A percentile compares a stretch with the other conserved stretches of the same genome.
Conservation (phyloP, 768 basidiomycete genomes). For the Daedaleopsis sinensis region DNA sequence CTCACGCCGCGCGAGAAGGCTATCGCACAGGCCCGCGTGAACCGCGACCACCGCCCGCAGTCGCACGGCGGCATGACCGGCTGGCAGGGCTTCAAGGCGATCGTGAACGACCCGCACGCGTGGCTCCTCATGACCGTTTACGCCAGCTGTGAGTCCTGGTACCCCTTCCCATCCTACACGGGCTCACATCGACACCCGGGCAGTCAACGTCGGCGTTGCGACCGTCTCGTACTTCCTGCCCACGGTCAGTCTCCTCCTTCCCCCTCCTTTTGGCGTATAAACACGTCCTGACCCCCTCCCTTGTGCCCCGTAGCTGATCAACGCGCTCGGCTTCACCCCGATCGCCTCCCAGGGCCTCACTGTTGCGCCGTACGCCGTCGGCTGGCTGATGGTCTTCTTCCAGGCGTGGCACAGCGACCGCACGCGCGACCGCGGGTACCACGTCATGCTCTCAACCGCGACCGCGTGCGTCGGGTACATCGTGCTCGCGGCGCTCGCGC, state of each 20-base stretch:
- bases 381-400: conserved; percentile 57
- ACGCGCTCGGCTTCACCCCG: conserved; percentile 55
- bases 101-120: conserved; percentile 51
- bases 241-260: conserved; percentile 38
- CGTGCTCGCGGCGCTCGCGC: conserved; percentile 47
- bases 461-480: conserved; percentile 55
- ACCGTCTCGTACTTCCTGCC: conserved; percentile 61
- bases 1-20: conserved; percentile 53
- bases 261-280: background rate
- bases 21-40: conserved; percentile 59
- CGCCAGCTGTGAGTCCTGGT: conserved; percentile 12
- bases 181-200: background rate
- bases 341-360: conserved; percentile 62
- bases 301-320: conserved; percentile 45
- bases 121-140: conserved; percentile 48
- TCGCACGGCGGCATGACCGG: conserved; percentile 62
- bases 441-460: conserved; percentile 52
- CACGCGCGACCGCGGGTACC: conserved; percentile 56
- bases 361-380: conserved; percentile 57
- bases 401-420: conserved; percentile 59
- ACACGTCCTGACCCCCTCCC: background rate
- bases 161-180: no score
- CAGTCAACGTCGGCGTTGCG: conserved; percentile 59
- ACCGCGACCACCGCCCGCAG: conserved; percentile 56
- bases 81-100: conserved; percentile 57